Percentiles rank a stretch among this genome's conserved stretches.
Conservation (phyloP, 345 rosid species). For the Brassica rapa region DNA sequence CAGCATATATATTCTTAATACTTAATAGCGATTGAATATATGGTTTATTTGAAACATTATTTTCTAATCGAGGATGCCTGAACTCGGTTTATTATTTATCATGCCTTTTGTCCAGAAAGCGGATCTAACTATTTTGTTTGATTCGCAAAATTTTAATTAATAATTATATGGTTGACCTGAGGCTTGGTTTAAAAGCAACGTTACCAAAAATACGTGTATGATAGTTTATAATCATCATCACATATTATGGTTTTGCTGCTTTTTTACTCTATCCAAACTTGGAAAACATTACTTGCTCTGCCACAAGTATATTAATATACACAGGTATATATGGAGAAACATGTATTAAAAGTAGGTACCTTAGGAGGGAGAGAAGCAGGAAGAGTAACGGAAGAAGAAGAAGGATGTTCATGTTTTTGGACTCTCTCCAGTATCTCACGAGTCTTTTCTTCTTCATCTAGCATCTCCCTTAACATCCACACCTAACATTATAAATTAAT, state of each 20-base stretch:
- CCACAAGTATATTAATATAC: not conserved
- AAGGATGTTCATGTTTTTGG: slow-evolving; percentile 45
- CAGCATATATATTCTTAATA: too few species aligned
- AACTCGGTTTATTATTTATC: too few species aligned
- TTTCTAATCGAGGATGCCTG: too few species aligned
- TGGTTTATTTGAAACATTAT: too few species aligned
- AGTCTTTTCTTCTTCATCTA: slow-evolving; percentile 77
- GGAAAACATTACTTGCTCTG: slow-evolving; percentile 15
- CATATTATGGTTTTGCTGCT: slow-evolving; percentile 15
- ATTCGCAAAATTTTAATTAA: not conserved
- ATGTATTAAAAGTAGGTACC: slow-evolving; percentile 43
- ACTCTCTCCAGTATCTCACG: slow-evolving; percentile 63
- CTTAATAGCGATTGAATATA: too few species aligned
- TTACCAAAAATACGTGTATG: slow-evolving; percentile 23
- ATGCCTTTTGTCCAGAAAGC: not conserved
- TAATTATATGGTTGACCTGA: slow-evolving; percentile 20
- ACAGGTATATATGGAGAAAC: not conserved
- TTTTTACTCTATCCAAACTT: slow-evolving; percentile 32
- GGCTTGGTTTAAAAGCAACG: slow-evolving; percentile 43
- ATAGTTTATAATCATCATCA: slow-evolving; percentile 19
- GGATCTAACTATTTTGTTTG: slow-evolving; percentile 2
- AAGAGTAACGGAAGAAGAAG: slow-evolving; percentile 46
- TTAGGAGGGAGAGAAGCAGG: slow-evolving; percentile 82
- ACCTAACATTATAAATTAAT: slow-evolving; percentile 46
- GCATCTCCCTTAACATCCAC: slow-evolving; percentile 65